These are phyloP conservation scores for Trichosporon asahii DNA, from an alignment of 1,284 basidiomycete species.

Conservation along the genomic window DNA sequence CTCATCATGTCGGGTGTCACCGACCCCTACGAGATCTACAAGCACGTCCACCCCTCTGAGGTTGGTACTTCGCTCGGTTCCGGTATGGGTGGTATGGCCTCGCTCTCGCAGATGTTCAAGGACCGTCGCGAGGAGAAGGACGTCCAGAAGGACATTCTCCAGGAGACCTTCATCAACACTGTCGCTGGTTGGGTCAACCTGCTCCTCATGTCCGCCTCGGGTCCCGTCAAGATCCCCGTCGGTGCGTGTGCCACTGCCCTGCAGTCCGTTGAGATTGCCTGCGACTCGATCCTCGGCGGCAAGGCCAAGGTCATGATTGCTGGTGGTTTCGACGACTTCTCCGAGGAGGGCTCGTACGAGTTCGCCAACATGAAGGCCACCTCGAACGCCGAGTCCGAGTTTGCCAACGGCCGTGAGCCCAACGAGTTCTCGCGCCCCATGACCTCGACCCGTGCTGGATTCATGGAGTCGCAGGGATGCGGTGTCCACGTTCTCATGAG, in stretches of 20 bases:
- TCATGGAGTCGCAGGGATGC: conserved; percentile 96
- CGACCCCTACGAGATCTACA: conserved; percentile 95
- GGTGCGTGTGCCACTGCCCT: conserved; percentile 97
- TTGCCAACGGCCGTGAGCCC: conserved; percentile 97
- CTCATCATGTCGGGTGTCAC: conserved; percentile 96
- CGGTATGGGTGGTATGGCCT: conserved; percentile 94
- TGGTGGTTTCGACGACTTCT: conserved; percentile 96
- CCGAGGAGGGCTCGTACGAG: conserved; percentile 94
- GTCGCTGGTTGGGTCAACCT: conserved; percentile 98
- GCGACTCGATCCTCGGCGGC: conserved; percentile 86
- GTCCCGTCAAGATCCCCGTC: conserved; percentile 97
- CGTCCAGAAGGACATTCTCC: conserved; percentile 95
- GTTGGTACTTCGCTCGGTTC: conserved; percentile 88
- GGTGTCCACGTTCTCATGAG: conserved; percentile 97
- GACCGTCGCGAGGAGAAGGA: conserved; percentile 96
- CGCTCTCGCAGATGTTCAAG: conserved; percentile 93
- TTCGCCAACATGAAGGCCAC: conserved; percentile 99
- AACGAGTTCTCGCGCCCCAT: conserved; percentile 98
- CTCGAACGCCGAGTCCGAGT: conserved; percentile 91
- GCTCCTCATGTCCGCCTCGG: conserved; percentile 85
- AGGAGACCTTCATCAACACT: conserved; percentile 99
- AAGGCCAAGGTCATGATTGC: conserved; percentile 99
- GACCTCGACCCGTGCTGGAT: conserved; percentile 90
- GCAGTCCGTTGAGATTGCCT: conserved; percentile 97
- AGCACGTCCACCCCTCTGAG: conserved; percentile 93